Base-by-base conservation (phyloP, 192 early-diverging fungal species). In the Backusella tuberculispora region DNA sequence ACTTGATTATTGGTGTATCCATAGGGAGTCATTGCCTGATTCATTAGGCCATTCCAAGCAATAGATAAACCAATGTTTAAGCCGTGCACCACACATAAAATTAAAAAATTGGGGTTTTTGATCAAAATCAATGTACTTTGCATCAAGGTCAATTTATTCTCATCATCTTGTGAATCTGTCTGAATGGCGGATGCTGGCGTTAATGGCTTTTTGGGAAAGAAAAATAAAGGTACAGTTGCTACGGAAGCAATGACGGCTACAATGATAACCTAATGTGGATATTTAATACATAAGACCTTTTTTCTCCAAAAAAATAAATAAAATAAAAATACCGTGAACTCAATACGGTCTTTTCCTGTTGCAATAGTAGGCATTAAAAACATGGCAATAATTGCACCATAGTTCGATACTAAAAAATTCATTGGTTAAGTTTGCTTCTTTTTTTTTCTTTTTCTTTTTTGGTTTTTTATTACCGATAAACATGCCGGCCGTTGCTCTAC, bases 21-120 rank as follows among this genome's bases (percentile, higher is more conserved):
- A 44, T 78, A 82, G 3, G 81, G 81, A 40, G 74, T 65, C 53
- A 82, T 78, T 38, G 78, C 50, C 70, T 78, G 81, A 53, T 69
- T 78, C 42, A 82, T 73, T 0, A 82, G 43, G 7, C 77, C 78
- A 12, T 63, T 60, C 68, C 78, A 76, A 10, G 76, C 76, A 41
- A 76, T 76, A 43, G 64, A 73, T 19, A 82, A 50, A 5, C 77
- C 81, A 60, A 82, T 74, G 66, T 78, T 78, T 17, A 82, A 46
- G 7, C 81, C 66, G 48, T 78, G 77, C 15, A 82, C 65, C 14
- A 78, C 10, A 24, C 78, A 78, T 7, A 78, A 19, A 10, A 78
- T 71, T 66, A 77, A 73, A 48, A 75, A 82, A 43, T 78, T 29
- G n/a, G 48, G 46, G 40, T 82, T 82, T 56, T 77, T 74, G 44